These are phyloP conservation scores for Beauveria scarabaeidicola DNA, from an alignment of 2,329 filamentous ascomycete genomes.

Conservation along the genomic window DNA sequence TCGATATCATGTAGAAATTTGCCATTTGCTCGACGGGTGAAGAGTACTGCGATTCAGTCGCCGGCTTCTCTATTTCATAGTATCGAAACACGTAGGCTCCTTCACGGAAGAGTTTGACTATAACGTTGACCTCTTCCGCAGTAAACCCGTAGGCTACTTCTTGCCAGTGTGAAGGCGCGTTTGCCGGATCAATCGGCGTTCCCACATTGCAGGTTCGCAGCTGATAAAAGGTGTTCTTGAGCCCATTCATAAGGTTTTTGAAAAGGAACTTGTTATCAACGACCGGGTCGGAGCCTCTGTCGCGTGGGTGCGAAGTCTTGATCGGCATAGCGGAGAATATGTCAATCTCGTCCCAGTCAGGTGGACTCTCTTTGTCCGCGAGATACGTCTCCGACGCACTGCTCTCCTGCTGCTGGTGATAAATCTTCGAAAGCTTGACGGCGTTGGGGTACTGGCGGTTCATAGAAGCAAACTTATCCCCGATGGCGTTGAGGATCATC, in stretches of 20 bases:
- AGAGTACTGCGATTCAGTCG: slow-evolving; percentile 62
- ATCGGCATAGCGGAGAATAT: slow-evolving; percentile 96
- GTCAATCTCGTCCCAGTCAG: slow-evolving; percentile 97
- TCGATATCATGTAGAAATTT: slow-evolving; percentile 90
- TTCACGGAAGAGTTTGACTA: slow-evolving; percentile 95
- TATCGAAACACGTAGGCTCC: slow-evolving; percentile 95
- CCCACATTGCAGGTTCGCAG: slow-evolving; percentile 80
- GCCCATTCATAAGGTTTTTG: slow-evolving; percentile 87
- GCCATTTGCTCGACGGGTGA: slow-evolving; percentile 88
- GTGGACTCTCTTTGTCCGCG: slow-evolving; percentile 68
- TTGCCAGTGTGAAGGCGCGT: slow-evolving; percentile 82
- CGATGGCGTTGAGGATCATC: slow-evolving; percentile 95
- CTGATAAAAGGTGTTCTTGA: slow-evolving; percentile 96
- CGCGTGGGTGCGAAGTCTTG: slow-evolving; percentile 84
- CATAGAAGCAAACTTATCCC: slow-evolving; percentile 97
- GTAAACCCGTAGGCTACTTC: slow-evolving; percentile 96
- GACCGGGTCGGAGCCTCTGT: slow-evolving; percentile 82
- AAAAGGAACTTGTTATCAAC: slow-evolving; percentile 97
- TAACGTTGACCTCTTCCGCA: slow-evolving; percentile 91
- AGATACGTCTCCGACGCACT: slow-evolving; percentile 66
- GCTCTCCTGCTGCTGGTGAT: slow-evolving; percentile 59
- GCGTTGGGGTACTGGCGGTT: slow-evolving; percentile 93
- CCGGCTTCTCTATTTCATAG: slow-evolving; percentile 79
- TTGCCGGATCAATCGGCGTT: slow-evolving; percentile 62
- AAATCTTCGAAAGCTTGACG: slow-evolving; percentile 79